Evolutionary conservation across 106 monocot genomes (phyloP).

Genomic region (Platanthera guangdongensis): DNA sequence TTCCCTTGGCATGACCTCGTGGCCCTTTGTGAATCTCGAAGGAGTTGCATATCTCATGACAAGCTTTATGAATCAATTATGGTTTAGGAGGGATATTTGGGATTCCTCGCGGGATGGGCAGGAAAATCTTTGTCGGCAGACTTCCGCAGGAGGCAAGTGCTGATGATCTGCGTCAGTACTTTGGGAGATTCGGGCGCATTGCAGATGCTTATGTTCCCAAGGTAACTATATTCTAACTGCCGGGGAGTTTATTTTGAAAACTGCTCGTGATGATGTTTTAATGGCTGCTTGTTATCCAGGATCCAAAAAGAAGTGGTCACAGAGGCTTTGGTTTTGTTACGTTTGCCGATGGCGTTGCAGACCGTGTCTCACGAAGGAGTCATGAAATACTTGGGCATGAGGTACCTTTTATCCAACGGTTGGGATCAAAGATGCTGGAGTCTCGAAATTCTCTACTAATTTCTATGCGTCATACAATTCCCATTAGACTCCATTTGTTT

Average conservation of each 20-base stretch:
- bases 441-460: too few relatives aligned
- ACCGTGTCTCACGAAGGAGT: conserved; percentile 79
- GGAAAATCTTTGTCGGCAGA: conserved; percentile 93
- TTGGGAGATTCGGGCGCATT: conserved; percentile 88
- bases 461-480: too few relatives aligned
- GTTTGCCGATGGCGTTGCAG: conserved; percentile 93
- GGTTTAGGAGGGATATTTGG: conserved; percentile 44
- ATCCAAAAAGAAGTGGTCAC: conserved; percentile 89
- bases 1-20: neutral
- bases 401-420: conserved; percentile 28
- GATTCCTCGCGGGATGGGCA: conserved; percentile 59
- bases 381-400: conserved; percentile 98
- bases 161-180: conserved; percentile 84
- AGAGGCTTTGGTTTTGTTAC: conserved; percentile 97
- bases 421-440: neutral
- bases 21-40: neutral
- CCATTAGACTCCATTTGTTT: too few relatives aligned
- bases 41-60: neutral
- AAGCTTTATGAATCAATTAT: neutral
- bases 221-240: conserved; percentile 21
- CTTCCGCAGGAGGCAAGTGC: conserved; percentile 85
- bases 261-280: neutral
- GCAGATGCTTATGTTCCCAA: conserved; percentile 90
- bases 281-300: conserved; percentile 27
- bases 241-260: neutral